Percentiles rank a stretch among this genome's conserved stretches.
phyloP scores from a whole-genome alignment of 1,284 basidiomycete genomes.

The Cerioporus squamosus region DNA sequence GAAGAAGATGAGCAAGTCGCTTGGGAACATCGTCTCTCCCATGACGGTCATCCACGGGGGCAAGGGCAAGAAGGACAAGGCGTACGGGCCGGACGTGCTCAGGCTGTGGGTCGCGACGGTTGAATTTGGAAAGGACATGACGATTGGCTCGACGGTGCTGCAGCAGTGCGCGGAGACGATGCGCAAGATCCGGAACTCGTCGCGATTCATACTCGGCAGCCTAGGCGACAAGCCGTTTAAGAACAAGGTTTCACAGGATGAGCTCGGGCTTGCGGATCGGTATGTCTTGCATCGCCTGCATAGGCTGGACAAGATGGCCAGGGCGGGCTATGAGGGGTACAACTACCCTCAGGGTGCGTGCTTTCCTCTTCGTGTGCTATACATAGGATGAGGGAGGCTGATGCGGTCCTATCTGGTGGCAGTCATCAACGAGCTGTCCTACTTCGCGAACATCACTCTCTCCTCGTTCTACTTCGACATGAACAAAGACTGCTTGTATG shows the following conservation, averaged over 20 bases:
- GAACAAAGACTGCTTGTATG: conserved; percentile 91
- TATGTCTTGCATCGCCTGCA: conserved; percentile 89
- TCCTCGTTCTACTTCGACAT: conserved; percentile 93
- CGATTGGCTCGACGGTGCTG: conserved; percentile 83
- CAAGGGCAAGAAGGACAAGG: conserved; percentile 19
- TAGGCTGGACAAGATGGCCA: conserved; percentile 67
- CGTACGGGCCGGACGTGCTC: conserved; percentile 85
- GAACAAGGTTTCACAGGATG: conserved; percentile 42
- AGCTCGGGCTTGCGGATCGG: conserved; percentile 76
- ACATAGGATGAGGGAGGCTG: not conserved
- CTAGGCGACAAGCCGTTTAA: conserved; percentile 49
- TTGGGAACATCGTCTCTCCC: conserved; percentile 92
- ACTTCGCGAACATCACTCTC: conserved; percentile 72
- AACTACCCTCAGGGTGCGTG: conserved; percentile 84
- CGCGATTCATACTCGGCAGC: conserved; percentile 91
- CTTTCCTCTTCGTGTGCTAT: not conserved
- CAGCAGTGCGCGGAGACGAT: conserved; percentile 79
- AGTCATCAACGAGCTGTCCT: conserved; percentile 65
- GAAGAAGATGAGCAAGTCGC: conserved; percentile 98
- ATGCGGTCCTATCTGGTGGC: not conserved
- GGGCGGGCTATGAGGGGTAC: conserved; percentile 74
- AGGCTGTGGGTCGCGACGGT: conserved; percentile 93
- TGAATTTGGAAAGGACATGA: conserved; percentile 90
- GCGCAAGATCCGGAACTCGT: conserved; percentile 88
- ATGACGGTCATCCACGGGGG: conserved; percentile 77